Base-by-base conservation (phyloP, 2,329 filamentous ascomycete genomes). In the Xylaria sp. region DNA sequence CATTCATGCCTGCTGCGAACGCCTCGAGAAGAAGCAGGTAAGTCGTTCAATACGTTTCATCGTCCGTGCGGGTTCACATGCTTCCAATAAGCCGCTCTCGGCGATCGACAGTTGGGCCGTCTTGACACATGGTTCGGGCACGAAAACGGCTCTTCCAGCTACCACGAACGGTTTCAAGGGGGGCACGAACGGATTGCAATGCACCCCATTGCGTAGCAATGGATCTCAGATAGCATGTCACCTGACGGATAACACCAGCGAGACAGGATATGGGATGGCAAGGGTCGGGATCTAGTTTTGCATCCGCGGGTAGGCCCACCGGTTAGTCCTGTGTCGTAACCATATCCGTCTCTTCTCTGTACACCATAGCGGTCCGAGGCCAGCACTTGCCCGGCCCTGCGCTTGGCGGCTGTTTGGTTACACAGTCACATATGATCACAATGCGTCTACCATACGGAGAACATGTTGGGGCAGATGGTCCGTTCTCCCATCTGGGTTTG, bases 271-370 rank as follows among this genome's bases (percentile, higher is more conserved):
- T 50, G 56, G 50, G 41, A 57, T 54, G 57, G 50, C 63, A 66
- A 63, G 63, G 63, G 63, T 66, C 65, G 65, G 65, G 47, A 63
- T 63, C 58, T 56, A 44, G 56, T 37, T 61, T 47, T 62, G 53
- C 55, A 64, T 64, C 65, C 65, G 62, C 65, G 63, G 63, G 37
- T 16, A 54, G 52, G 60, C 29, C 29, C 29, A 34, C 29, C 29
- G 5, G 9, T 26, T 26, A 9, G 24, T 26, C 24, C 24, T 26
- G 24, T 26, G 9, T 26, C 24, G 24, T 9, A 26, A 26, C 24
- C 29, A 34, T 34, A 34, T 34, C 29, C 29, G 16, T 34, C 29
- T 13, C 8, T 34, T 34, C 29, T 34, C 29, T 34, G 29, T 34
- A 34, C 9, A 13, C 9, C 16, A 3, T 13, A 34, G 3, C n/a